Conservation (phyloP, 1,284 basidiomycete species). For the Tylopilus sp. region DNA sequence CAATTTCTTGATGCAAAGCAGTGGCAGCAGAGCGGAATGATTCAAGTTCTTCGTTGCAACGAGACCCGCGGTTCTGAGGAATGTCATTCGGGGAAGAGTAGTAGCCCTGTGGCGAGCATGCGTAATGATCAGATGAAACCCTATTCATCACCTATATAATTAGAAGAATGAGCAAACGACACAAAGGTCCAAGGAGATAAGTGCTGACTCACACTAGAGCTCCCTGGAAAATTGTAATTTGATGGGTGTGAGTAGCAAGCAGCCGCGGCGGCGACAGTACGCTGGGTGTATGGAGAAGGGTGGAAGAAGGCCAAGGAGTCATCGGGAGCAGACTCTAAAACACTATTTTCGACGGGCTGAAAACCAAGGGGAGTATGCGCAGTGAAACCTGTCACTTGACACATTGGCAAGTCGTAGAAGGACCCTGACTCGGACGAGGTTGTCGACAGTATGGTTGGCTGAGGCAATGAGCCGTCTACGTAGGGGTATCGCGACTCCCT, state of each 20-base stretch:
- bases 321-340: background rate
- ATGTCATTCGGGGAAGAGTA: background rate
- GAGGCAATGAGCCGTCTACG: background rate
- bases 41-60: too few relatives aligned
- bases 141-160: conserved; percentile 1
- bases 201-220: conserved; percentile 1
- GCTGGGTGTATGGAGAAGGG: background rate
- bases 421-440: too few relatives aligned
- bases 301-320: background rate
- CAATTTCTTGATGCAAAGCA: too few relatives aligned
- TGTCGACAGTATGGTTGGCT: background rate
- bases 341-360: background rate
- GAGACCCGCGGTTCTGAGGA: background rate
- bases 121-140: background rate
- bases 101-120: too few relatives aligned
- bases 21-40: too few relatives aligned
- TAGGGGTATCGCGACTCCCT: conserved; percentile 1
- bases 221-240: accelerated
- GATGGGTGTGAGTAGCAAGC: background rate
- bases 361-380: too few relatives aligned
- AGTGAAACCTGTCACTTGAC: too few relatives aligned
- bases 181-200: too few relatives aligned
- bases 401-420: too few relatives aligned
- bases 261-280: background rate
- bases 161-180: conserved; percentile 6